phyloP scores from a whole-genome alignment of 2,329 filamentous ascomycete species.

The Aspergillus cejpii region DNA sequence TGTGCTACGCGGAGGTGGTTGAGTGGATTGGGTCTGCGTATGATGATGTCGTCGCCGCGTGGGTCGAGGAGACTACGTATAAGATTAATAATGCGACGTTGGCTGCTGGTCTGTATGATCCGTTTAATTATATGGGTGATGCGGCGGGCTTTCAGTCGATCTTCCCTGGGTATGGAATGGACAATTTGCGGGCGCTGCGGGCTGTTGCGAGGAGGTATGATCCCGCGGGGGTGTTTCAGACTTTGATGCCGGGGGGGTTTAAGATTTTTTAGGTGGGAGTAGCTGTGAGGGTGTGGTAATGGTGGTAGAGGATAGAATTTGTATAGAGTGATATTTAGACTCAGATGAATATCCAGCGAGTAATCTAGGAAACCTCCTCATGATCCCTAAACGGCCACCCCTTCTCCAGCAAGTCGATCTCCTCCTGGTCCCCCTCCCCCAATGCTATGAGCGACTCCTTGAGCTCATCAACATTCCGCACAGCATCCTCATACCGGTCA shows the following conservation, averaged over 20 bases:
- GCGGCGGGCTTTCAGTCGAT: conserved; percentile 34
- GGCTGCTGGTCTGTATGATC: conserved; percentile 22
- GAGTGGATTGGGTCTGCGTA: conserved; percentile 28
- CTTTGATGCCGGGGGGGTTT: conserved; percentile 34
- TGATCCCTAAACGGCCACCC: conserved; percentile 14
- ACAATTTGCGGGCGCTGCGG: conserved; percentile 27
- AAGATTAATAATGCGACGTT: conserved; percentile 25
- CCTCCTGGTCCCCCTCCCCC: conserved; percentile 7
- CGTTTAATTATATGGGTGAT: conserved; percentile 34
- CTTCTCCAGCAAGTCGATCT: conserved; percentile 7
- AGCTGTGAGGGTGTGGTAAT: no score
- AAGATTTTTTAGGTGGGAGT: conserved; percentile 30
- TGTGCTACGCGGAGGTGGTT: conserved; percentile 36
- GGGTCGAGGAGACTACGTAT: conserved; percentile 28
- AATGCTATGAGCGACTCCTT: conserved; percentile 7
- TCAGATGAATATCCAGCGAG: no score
- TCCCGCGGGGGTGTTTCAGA: conserved; percentile 34
- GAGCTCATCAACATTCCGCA: conserved; percentile 6
- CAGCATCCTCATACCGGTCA: conserved; percentile 8
- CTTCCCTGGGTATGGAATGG: conserved; percentile 31
- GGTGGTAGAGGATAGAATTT: neutral
- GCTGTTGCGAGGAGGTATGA: conserved; percentile 34
- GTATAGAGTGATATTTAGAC: no score
- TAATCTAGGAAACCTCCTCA: conserved; percentile 1
- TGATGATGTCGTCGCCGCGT: conserved; percentile 27